Percentiles rank a stretch among this genome's conserved stretches.
phyloP scores from a whole-genome alignment of 2,329 filamentous ascomycete genomes.

The Claviceps citrina region DNA sequence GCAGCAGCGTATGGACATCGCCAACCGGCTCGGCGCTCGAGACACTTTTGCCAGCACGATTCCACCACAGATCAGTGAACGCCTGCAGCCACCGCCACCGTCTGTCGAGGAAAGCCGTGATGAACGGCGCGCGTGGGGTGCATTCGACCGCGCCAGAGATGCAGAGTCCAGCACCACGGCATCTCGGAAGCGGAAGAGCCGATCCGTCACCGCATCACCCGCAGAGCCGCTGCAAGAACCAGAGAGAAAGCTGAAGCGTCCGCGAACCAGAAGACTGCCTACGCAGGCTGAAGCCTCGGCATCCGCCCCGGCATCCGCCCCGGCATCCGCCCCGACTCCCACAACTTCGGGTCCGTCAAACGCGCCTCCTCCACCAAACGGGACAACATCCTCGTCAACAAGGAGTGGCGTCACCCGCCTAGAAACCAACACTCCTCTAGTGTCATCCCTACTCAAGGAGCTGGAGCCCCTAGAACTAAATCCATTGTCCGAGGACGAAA shows the following conservation, averaged over 20 bases:
- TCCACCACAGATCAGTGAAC: constrained; percentile 41
- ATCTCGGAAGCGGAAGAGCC: constrained; percentile 57
- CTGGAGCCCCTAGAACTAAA: constrained; percentile 68
- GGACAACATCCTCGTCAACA: constrained; percentile 9
- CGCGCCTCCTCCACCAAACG: too few relatives aligned
- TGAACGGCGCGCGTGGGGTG: constrained; percentile 76
- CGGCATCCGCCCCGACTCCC: constrained; percentile 20
- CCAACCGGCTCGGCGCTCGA: constrained; percentile 60
- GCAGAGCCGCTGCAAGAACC: constrained; percentile 52
- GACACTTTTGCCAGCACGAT: constrained; percentile 54
- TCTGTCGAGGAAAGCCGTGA: constrained; percentile 55
- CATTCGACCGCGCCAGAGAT: constrained; percentile 71
- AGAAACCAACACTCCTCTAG: constrained; percentile 54
- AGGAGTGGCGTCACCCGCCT: constrained; percentile 12
- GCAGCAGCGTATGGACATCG: constrained; percentile 72
- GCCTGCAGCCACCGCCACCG: constrained; percentile 42
- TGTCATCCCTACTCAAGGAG: constrained; percentile 76
- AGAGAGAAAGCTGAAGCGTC: constrained; percentile 74
- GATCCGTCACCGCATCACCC: constrained; percentile 57
- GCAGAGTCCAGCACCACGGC: constrained; percentile 35
- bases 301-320: constrained; percentile 22
- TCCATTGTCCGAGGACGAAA: constrained; percentile 42
- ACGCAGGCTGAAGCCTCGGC: constrained; percentile 31
- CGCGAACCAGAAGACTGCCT: constrained; percentile 56
- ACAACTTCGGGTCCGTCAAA: constrained; percentile 16